Conservation (phyloP, 306 rosid genomes). For the Cicer bijugum region DNA sequence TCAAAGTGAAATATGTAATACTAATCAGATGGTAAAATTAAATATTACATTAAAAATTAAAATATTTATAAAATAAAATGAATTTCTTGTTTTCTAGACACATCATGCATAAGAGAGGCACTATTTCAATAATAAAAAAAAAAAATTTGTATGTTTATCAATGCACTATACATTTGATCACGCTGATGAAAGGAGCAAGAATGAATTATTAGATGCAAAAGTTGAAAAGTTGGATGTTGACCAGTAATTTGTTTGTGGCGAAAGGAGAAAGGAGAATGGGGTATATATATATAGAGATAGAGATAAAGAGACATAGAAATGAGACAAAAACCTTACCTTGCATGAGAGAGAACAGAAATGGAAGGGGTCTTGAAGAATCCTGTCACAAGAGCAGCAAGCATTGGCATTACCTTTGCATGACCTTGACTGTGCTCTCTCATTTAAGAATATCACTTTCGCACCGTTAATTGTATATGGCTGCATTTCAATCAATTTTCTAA, state of each 20-base stretch:
- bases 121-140: too few species aligned
- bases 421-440: slow-evolving; percentile 84
- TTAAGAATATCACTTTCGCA: slow-evolving; percentile 89
- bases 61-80: too few species aligned
- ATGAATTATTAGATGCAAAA: background rate
- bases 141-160: too few species aligned
- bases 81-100: too few species aligned
- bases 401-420: slow-evolving; percentile 76
- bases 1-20: too few species aligned
- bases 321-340: slow-evolving; percentile 62
- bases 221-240: background rate
- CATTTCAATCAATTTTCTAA: background rate
- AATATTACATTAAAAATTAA: too few species aligned
- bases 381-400: slow-evolving; percentile 75
- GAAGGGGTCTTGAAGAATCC: slow-evolving; percentile 91
- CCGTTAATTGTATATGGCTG: slow-evolving; percentile 90
- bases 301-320: background rate
- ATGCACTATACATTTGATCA: too few species aligned
- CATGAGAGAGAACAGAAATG: slow-evolving; percentile 92
- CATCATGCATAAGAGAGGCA: too few species aligned
- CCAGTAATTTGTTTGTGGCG: background rate
- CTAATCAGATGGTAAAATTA: too few species aligned
- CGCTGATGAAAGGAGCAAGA: background rate
- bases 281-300: background rate
- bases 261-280: background rate